phyloP scores from a whole-genome alignment of 352 stramenopile species.

The Achlya hypogyna region DNA sequence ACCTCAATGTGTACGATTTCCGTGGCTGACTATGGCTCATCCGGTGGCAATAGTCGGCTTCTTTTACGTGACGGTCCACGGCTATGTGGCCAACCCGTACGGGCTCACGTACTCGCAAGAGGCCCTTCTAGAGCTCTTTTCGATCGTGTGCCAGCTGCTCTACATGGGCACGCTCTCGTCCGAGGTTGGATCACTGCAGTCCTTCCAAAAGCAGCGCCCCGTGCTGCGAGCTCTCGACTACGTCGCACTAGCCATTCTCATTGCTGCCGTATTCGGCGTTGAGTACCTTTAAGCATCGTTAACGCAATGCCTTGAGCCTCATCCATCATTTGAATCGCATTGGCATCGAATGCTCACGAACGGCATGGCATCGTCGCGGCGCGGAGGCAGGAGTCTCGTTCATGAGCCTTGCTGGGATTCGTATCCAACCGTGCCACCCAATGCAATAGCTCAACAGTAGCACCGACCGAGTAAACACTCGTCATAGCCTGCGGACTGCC shows the following conservation, averaged over 20 bases:
- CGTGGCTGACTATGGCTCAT: not conserved
- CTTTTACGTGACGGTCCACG: slow-evolving; percentile 76
- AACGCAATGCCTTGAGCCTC: too few relatives aligned
- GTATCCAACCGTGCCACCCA: too few relatives aligned
- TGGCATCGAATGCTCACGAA: too few relatives aligned
- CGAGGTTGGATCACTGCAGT: slow-evolving; percentile 25
- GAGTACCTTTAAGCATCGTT: slow-evolving; percentile 9
- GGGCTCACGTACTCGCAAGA: slow-evolving; percentile 74
- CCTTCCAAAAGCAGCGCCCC: not conserved
- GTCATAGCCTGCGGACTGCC: too few relatives aligned
- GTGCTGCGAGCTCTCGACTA: not conserved
- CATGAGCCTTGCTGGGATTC: too few relatives aligned
- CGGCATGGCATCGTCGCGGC: too few relatives aligned
- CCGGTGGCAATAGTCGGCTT: slow-evolving; percentile 37
- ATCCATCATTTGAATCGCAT: not conserved
- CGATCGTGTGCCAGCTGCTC: slow-evolving; percentile 79
- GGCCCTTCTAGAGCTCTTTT: slow-evolving; percentile 72
- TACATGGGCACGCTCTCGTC: slow-evolving; percentile 81
- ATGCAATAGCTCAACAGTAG: too few relatives aligned
- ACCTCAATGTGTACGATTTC: slow-evolving; percentile 2
- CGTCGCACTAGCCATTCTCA: not conserved
- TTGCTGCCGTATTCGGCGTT: not conserved
- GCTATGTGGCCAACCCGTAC: slow-evolving; percentile 63
- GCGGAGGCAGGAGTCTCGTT: too few relatives aligned
- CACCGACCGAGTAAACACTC: too few relatives aligned